A percentile compares a stretch with the other conserved stretches of the same genome.
phyloP scores from a whole-genome alignment of 2,329 filamentous ascomycete species.

The Drechslera avenae region DNA sequence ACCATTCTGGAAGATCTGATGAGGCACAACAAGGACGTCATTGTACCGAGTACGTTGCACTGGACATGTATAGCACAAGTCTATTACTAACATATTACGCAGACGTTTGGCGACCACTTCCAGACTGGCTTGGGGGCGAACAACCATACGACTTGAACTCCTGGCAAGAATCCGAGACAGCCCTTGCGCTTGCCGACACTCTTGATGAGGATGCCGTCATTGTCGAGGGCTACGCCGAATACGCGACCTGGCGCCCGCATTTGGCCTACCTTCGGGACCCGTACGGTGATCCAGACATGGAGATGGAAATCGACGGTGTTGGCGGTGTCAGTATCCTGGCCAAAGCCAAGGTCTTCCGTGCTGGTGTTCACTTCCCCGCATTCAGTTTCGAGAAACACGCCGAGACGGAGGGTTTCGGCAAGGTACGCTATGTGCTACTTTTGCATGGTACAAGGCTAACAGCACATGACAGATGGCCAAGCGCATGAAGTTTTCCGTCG shows the following conservation, averaged over 20 bases:
- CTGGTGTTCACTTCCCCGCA: constrained; percentile 94
- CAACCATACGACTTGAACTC: constrained; percentile 98
- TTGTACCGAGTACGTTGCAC: constrained; percentile 79
- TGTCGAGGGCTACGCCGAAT: constrained; percentile 97
- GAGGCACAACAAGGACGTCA: constrained; percentile 98
- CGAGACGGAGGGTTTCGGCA: constrained; percentile 97
- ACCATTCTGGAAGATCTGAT: constrained; percentile 97
- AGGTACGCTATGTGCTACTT: constrained; percentile 62
- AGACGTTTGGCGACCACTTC: constrained; percentile 95
- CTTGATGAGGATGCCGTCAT: constrained; percentile 98
- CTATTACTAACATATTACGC: constrained; percentile 24
- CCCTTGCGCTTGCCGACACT: constrained; percentile 88
- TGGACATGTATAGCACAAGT: neutral
- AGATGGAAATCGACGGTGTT: constrained; percentile 99
- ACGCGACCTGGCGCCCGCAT: constrained; percentile 97
- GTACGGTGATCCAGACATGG: constrained; percentile 97
- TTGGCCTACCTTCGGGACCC: constrained; percentile 95
- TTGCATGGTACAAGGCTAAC: constrained; percentile 29
- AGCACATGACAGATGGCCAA: constrained; percentile 78
- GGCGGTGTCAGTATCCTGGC: constrained; percentile 97
- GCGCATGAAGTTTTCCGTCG: constrained; percentile 92
- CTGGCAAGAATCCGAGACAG: constrained; percentile 99
- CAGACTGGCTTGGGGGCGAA: constrained; percentile 97
- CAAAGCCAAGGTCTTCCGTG: constrained; percentile 92
- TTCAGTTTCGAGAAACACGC: constrained; percentile 99